Base-by-base conservation (phyloP, 73 alveolate species). In the Blepharisma japonicum region DNA sequence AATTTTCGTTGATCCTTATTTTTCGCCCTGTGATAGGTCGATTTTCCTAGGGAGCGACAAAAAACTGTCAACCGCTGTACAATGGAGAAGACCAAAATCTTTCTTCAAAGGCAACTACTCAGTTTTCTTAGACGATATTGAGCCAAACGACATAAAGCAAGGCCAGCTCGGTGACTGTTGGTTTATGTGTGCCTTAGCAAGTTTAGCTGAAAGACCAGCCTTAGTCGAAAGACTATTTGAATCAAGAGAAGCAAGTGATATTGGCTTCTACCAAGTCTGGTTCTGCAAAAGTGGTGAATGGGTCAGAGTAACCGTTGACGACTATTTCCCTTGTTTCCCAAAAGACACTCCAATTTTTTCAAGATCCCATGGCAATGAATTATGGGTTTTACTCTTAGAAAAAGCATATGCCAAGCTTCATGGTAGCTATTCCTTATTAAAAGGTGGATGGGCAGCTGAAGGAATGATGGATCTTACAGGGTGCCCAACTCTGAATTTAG, bases 321-420 rank as follows among this genome's bases (percentile, higher is more conserved):
- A 97, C 88, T 90, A 84, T 77, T 91, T 97, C 81, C 99, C 99
- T 48, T 97, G 99, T 81, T 89, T 89, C 81, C 99, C 99, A 8
- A 86, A 86, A 74, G 97, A 98, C 11, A 93, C 96, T 4, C 99
- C 99, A 27, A 82, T 93, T 23, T 93, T 93, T 77, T 86, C 96
- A 6, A 47, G 85, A 55, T 81, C 90, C 48, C 96, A 92, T 85
- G 91, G 93, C 6, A 94, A 96, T 76, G 97, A 96, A 86, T 81
- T 92, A 53, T 96, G 99, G 99, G 95, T 96, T 18, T 85, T 94
- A 76, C 87, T 96, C 18, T 68, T 96, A 32, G 99, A 96, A 81
- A 96, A 96, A 83, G 99, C 99, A 11, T 96, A 96, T 90, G 99
- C 99, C 6, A 96, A 96, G 82, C 78, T 96, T 45, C 98, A 96